Percentiles rank a stretch among this genome's conserved stretches.
Conservation (phyloP, 2,329 filamentous ascomycete genomes). For the Fonsecaea monophora region DNA sequence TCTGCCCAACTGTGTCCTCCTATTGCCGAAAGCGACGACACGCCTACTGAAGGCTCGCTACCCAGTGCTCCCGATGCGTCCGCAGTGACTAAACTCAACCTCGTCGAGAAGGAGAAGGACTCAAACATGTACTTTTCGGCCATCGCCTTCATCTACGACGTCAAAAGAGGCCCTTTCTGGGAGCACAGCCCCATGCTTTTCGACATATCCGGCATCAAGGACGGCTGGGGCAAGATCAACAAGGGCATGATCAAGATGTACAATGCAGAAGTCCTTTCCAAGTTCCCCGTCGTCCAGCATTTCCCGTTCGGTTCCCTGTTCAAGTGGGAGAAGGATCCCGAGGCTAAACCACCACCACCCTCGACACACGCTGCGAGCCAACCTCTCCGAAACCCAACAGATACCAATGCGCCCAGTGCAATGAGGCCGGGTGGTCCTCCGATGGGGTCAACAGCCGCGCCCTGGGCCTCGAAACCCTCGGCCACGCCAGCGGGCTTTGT, state of each 20-base stretch:
- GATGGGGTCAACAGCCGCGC: conserved; percentile 35
- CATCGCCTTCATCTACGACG: conserved; percentile 95
- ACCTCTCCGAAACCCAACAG: conserved; percentile 47
- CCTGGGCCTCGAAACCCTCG: conserved; percentile 37
- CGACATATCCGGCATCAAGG: conserved; percentile 88
- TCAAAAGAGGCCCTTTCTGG: conserved; percentile 97
- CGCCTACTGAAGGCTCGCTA: conserved; percentile 80
- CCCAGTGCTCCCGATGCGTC: conserved; percentile 72
- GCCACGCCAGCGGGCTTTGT: conserved; percentile 38
- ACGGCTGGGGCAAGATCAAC: conserved; percentile 99
- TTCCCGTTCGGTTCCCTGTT: conserved; percentile 85
- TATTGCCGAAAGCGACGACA: conserved; percentile 67
- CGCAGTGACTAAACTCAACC: conserved; percentile 69
- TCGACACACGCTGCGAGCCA: conserved; percentile 67
- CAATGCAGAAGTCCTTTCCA: conserved; percentile 91
- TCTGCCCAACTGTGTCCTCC: conserved; percentile 86
- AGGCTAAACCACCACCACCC: conserved; percentile 58
- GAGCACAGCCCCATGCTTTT: conserved; percentile 90
- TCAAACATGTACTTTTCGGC: conserved; percentile 92
- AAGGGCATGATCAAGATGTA: conserved; percentile 99
- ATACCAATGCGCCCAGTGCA: conserved; percentile 24
- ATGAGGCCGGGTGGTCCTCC: conserved; percentile 26
- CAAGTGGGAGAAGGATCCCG: conserved; percentile 73
- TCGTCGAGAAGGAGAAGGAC: conserved; percentile 70
- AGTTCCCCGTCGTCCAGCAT: conserved; percentile 98